Evolutionary conservation across 495 filamentous ascomycete genomes (phyloP).

Genomic region (Margaritispora aquatica): DNA sequence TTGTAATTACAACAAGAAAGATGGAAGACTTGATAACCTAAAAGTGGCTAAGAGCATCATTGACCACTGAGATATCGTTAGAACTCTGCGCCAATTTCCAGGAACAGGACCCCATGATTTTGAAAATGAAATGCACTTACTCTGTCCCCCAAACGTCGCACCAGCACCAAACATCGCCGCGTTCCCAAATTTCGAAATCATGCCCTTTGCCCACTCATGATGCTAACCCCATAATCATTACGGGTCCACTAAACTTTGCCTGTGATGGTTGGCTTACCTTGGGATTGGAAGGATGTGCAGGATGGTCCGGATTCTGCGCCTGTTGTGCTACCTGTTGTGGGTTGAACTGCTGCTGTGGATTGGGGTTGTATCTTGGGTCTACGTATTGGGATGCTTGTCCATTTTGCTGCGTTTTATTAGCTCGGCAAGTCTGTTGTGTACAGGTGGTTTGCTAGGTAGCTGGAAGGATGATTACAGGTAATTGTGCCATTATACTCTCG

Average conservation of each 20-base stretch:
- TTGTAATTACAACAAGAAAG: too few relatives aligned
- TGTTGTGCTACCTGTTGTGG: conserved; percentile 22
- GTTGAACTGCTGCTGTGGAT: conserved; percentile 14
- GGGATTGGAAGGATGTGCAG: conserved; percentile 27
- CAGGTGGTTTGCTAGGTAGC: background rate
- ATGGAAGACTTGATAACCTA: too few relatives aligned
- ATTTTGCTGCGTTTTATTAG: conserved; percentile 12
- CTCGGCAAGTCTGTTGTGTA: background rate
- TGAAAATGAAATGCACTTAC: background rate
- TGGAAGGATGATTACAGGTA: conserved; percentile 21
- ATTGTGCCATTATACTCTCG: conserved; percentile 28
- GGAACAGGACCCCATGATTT: too few relatives aligned
- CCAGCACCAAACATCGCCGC: conserved; percentile 30
- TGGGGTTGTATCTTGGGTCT: conserved; percentile 24
- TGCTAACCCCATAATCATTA: conserved; percentile 17
- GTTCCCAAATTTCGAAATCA: conserved; percentile 26
- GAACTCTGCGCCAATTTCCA: background rate
- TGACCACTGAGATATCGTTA: background rate
- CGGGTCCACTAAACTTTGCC: background rate
- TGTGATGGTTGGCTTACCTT: conserved; percentile 2
- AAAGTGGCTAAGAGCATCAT: background rate
- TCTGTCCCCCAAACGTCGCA: conserved; percentile 27
- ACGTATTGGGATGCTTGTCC: conserved; percentile 24
- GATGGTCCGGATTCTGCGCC: conserved; percentile 26
- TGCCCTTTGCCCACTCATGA: conserved; percentile 26